These are phyloP conservation scores for Aspergillus indologenus DNA, from an alignment of 495 filamentous ascomycete genomes.

Conservation along the genomic window DNA sequence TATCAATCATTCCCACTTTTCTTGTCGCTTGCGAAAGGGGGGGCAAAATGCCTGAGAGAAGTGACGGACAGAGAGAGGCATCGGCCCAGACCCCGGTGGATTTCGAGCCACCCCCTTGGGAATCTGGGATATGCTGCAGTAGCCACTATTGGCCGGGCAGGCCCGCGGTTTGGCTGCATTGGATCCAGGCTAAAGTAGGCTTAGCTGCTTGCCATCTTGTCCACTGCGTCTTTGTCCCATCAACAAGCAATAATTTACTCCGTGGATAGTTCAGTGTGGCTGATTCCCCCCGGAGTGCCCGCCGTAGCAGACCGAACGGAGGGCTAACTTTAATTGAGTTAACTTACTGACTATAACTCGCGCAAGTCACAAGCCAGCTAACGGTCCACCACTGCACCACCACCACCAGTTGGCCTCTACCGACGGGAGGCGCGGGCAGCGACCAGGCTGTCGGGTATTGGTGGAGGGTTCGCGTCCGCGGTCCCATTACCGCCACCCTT, in stretches of 20 bases:
- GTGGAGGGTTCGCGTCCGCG: conserved; percentile 8
- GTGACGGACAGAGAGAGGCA: not conserved
- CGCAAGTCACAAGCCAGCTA: not conserved
- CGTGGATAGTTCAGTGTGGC: not conserved
- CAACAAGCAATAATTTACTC: not conserved
- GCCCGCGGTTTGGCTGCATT: conserved; percentile 8
- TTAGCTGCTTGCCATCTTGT: not conserved
- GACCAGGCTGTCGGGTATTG: conserved; percentile 14
- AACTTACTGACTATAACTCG: not conserved
- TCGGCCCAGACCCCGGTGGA: not conserved
- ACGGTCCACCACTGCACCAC: conserved; percentile 1
- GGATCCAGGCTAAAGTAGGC: not conserved
- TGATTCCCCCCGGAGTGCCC: not conserved
- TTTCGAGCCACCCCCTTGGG: not conserved
- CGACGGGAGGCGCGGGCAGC: conserved; percentile 8
- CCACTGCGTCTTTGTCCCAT: not conserved
- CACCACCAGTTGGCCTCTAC: conserved; percentile 5
- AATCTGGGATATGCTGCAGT: conserved; percentile 6
- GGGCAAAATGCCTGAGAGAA: not conserved
- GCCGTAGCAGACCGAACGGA: not conserved
- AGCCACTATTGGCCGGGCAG: not conserved
- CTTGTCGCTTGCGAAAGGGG: too few species aligned
- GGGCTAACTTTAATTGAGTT: not conserved
- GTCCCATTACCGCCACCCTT: not conserved
- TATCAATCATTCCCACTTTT: not conserved